phyloP scores from a whole-genome alignment of 345 rosid genomes.

The Reutealis trisperma region DNA sequence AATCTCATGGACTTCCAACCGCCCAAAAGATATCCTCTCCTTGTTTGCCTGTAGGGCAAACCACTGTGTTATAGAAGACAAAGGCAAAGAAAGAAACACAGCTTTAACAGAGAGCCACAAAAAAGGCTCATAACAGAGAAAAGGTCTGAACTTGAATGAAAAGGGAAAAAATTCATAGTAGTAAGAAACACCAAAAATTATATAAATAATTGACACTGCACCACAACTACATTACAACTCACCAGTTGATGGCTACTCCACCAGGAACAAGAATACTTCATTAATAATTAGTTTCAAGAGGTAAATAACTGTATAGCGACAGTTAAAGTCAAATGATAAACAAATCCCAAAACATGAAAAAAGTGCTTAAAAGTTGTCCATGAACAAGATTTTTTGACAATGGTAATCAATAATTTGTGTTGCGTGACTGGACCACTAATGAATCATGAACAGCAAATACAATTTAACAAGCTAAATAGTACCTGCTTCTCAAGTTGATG shows the following conservation, averaged over 20 bases:
- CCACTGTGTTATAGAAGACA: not conserved
- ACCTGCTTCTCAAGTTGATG: slow-evolving; percentile 99
- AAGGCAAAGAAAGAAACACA: not conserved
- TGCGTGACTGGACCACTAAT: not conserved
- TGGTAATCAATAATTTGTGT: not conserved
- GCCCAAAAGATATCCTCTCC: slow-evolving; percentile 85
- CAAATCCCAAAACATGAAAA: not conserved
- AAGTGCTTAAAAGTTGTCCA: too few relatives aligned
- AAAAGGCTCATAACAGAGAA: not conserved
- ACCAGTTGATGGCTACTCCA: not conserved
- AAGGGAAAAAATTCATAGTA: too few relatives aligned
- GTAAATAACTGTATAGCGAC: not conserved
- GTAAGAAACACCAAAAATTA: not conserved
- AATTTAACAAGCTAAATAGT: slow-evolving; percentile 5
- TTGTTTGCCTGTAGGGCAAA: slow-evolving; percentile 65
- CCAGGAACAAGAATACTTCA: not conserved
- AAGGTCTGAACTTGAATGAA: not conserved
- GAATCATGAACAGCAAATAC: not conserved
- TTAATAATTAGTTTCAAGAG: not conserved
- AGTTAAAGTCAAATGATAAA: not conserved
- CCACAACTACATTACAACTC: not conserved
- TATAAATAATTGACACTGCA: not conserved
- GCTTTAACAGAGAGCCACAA: not conserved
- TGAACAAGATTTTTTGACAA: not conserved
- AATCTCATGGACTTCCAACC: slow-evolving; percentile 84